These are phyloP conservation scores for Entoloma clypeatum DNA, from an alignment of 1,284 basidiomycete genomes.

Conservation along the genomic window DNA sequence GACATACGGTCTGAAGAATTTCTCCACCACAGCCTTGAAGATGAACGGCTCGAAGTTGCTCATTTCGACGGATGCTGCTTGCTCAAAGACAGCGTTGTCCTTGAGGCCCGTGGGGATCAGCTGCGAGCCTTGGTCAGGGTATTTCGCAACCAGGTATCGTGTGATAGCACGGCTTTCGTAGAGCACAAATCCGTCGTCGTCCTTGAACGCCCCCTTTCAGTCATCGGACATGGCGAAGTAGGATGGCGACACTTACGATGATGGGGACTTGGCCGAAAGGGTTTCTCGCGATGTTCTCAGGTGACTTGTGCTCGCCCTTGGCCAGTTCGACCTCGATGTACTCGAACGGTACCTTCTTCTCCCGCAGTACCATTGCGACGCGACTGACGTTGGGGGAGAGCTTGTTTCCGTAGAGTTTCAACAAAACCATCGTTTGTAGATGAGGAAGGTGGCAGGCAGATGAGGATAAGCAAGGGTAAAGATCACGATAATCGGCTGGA, in stretches of 20 bases:
- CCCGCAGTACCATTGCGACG: slow-evolving; percentile 42
- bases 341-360: slow-evolving; percentile 49
- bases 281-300: slow-evolving; percentile 41
- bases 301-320: slow-evolving; percentile 41
- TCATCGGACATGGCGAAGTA: background rate
- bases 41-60: slow-evolving; percentile 38
- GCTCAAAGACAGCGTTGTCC: slow-evolving; percentile 39
- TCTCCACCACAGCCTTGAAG: slow-evolving; percentile 30
- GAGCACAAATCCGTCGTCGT: slow-evolving; percentile 33
- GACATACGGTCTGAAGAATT: slow-evolving; percentile 23
- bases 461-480: no score
- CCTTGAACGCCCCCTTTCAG: slow-evolving; percentile 10
- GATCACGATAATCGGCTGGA: no score
- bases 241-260: slow-evolving; percentile 39
- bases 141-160: slow-evolving; percentile 37
- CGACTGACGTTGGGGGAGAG: slow-evolving; percentile 40
- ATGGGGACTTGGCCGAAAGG: slow-evolving; percentile 65
- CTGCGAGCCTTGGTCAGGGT: slow-evolving; percentile 24
- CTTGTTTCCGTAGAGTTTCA: slow-evolving; percentile 42
- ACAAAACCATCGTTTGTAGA: slow-evolving; percentile 48
- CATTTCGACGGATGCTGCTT: slow-evolving; percentile 39
- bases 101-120: slow-evolving; percentile 33
- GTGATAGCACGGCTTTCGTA: slow-evolving; percentile 44
- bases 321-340: slow-evolving; percentile 38
- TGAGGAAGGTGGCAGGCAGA: no score